Base-by-base conservation (phyloP, 768 basidiomycete species). In the Hydnum rufescens region DNA sequence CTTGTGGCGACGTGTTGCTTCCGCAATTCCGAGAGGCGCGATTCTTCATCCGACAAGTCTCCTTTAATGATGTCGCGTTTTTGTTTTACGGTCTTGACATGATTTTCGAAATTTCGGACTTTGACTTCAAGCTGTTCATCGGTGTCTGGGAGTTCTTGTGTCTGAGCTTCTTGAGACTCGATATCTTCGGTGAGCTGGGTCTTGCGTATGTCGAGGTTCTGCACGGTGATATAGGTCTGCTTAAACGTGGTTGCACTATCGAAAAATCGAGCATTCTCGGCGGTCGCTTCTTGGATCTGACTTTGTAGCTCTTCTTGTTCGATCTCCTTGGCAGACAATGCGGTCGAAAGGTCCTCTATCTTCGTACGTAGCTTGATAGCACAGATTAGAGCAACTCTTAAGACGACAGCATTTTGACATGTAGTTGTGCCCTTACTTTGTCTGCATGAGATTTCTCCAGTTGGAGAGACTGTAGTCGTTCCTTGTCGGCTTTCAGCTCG, bases 401-500 rank as follows among this genome's bases (percentile, higher is more conserved):
- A n/a, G n/a, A n/a, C n/a, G n/a, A n/a, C n/a, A n/a, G n/a, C n/a
- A n/a, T n/a, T n/a, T n/a, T n/a, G n/a, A n/a, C n/a, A n/a, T n/a
- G n/a, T n/a, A n/a, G n/a, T n/a, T n/a, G n/a, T n/a, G n/a, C n/a
- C 8, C 26, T 47, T n/a, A 70, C 68, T 58, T 87, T 85, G 61
- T 92, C 87, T 0, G 90, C 75, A 52, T 89, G 82, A 4, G 75
- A 71, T 61, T 95, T 95, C 66, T 96, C 88, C 22, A 73, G 70
- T 19, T 78, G 73, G 19, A 95, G 72, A 16, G 78, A 74, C 39
- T 82, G 73, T 3, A 96, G 71, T 5, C 82, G 77, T 61, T 87
- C 93, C 58, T 84, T 83, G 64, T 99, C 95, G 0, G 84, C 78
- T 65, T 97, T 99, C 53, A 95, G 73, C 52, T 96, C 93, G 1